These are phyloP conservation scores for Mortierella sp. DNA, from an alignment of 371 early-diverging fungal species.

Conservation along the genomic window DNA sequence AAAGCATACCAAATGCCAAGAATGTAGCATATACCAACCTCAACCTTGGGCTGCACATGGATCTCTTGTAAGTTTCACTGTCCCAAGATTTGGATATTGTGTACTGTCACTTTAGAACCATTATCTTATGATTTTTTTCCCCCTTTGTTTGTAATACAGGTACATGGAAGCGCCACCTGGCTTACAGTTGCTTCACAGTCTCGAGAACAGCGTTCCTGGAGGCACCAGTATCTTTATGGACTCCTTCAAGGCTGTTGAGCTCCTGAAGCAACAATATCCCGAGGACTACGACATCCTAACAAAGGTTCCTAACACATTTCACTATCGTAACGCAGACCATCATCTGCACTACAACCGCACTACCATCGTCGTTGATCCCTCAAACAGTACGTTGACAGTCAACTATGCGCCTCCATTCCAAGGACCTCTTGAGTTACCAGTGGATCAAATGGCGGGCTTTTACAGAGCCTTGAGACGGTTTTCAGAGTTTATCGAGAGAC, in stretches of 20 bases:
- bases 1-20: conserved; percentile 79
- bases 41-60: conserved; percentile 92
- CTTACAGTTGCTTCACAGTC: conserved; percentile 85
- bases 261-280: conserved; percentile 68
- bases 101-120: background rate
- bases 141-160: conserved; percentile 37
- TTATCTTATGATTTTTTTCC: background rate
- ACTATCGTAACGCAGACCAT: conserved; percentile 86
- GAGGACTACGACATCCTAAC: conserved; percentile 72
- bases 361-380: conserved; percentile 70
- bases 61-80: conserved; percentile 77
- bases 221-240: conserved; percentile 88
- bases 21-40: conserved; percentile 93
- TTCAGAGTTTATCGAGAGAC: conserved; percentile 71
- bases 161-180: conserved; percentile 91
- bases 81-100: background rate
- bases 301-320: conserved; percentile 81
- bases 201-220: conserved; percentile 84
- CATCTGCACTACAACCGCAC: conserved; percentile 80
- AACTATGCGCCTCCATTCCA: conserved; percentile 94
- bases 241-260: conserved; percentile 75
- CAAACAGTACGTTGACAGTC: conserved; percentile 63
- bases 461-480: conserved; percentile 81
- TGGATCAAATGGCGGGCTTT: conserved; percentile 65
- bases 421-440: conserved; percentile 76